Conservation (phyloP, 1,284 basidiomycete species). For the Trametes polyzona region DNA sequence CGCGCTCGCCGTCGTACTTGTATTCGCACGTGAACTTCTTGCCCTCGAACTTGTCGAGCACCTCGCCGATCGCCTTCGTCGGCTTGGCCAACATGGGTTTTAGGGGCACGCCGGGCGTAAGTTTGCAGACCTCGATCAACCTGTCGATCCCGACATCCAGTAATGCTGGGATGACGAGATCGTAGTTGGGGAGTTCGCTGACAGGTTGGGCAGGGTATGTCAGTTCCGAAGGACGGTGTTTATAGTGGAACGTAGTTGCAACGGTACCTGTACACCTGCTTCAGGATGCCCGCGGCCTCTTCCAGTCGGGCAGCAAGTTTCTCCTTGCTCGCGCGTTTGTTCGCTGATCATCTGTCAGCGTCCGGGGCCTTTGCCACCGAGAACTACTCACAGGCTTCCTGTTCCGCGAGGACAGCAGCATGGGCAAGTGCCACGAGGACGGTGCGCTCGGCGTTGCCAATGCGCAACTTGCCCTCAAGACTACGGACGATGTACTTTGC, state of each 20-base stretch:
- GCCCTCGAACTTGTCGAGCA: conserved; percentile 95
- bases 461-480: conserved; percentile 96
- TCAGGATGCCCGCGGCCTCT: conserved; percentile 79
- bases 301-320: conserved; percentile 79
- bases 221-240: not conserved
- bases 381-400: conserved; percentile 46
- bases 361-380: not conserved
- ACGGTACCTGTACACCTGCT: conserved; percentile 87
- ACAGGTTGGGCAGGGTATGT: not conserved
- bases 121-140: conserved; percentile 79
- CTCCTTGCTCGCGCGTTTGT: conserved; percentile 77
- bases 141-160: conserved; percentile 79
- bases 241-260: not conserved
- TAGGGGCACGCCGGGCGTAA: conserved; percentile 94
- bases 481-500: conserved; percentile 97
- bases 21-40: conserved; percentile 99
- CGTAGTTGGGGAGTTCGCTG: conserved; percentile 94
- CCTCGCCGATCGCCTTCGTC: conserved; percentile 98
- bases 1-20: conserved; percentile 99
- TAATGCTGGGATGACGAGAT: conserved; percentile 92
- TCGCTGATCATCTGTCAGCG: conserved; percentile 44
- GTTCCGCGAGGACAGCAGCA: conserved; percentile 81
- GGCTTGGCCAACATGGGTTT: conserved; percentile 99
- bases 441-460: conserved; percentile 95
- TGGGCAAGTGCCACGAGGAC: conserved; percentile 89